Base-by-base conservation (phyloP, 2,329 filamentous ascomycete genomes). In the Lasiodiplodia sp. region DNA sequence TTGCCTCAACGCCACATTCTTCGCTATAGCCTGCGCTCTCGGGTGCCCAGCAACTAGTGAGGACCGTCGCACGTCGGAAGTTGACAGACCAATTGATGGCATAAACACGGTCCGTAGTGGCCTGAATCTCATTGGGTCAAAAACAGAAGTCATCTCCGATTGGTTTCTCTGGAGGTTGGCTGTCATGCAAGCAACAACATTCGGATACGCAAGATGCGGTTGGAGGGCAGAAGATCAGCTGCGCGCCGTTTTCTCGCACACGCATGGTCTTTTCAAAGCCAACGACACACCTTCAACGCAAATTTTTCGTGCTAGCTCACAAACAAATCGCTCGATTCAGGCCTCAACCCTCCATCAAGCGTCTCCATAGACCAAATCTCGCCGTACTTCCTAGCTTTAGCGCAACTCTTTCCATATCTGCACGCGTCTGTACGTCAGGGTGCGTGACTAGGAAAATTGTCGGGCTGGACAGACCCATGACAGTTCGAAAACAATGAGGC, bases 101-200 rank as follows among this genome's bases (percentile, higher is more conserved):
- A 21, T 37, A 23, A 28, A 10, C 28, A 23, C 23, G 47, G 37
- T 52, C 28, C 31, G 38, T 11, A 37, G 6, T 23, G 16, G 37
- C 18, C 31, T 52, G 11, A 34, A 28, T 38, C 60, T 38, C 25
- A 52, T 25, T 31, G 52, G 52, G 31, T 51, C 23, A 6, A n/a
- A 11, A 64, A 21, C 11, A 51, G 60, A n/a, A 49, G 23, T n/a
- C 44, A 64, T 52, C 60, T 47, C 60, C 60, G 60, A 64, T 64
- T 52, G 47, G 16, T 34, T 34, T 63, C 6, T 31, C 47, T 34
- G n/a, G 31, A 38, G 23, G 12, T 34, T 23, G 34, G 28, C 5
- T 12, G 25, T 37, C 18, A 52, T 64, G 60, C 60, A 25, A 52
- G 47, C 31, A 52, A 52, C 60, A 52, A 16, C 12, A 38, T 64